phyloP scores from a whole-genome alignment of 1,284 basidiomycete genomes.

The Trametes pubescens region DNA sequence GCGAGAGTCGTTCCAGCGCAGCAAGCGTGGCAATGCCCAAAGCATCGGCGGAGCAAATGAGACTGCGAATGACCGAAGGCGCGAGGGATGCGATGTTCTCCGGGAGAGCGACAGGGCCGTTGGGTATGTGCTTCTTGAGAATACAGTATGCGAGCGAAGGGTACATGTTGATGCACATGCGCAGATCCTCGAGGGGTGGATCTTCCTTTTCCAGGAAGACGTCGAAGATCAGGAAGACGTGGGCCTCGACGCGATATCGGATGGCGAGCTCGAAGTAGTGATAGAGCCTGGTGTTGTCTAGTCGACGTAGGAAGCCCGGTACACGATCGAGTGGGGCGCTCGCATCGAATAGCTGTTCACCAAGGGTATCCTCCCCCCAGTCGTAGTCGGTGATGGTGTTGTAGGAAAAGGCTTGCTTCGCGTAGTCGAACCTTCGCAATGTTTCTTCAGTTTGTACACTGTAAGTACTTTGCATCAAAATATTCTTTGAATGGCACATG shows the following conservation, averaged over 20 bases:
- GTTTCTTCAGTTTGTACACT: conserved; percentile 66
- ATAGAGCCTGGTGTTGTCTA: conserved; percentile 18
- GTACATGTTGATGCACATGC: conserved; percentile 53
- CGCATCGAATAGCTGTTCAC: conserved; percentile 24
- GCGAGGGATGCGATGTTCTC: conserved; percentile 45
- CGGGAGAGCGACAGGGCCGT: conserved; percentile 43
- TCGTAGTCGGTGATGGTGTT: conserved; percentile 50
- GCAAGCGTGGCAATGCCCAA: conserved; percentile 62
- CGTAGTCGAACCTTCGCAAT: conserved; percentile 57
- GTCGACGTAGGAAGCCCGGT: conserved; percentile 18
- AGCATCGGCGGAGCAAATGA: conserved; percentile 61
- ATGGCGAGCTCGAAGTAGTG: conserved; percentile 42
- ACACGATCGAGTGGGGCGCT: conserved; percentile 2
- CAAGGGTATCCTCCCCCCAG: conserved; percentile 47
- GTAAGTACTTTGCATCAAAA: too few relatives aligned
- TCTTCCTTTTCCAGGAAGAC: conserved; percentile 46
- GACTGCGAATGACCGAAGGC: conserved; percentile 50
- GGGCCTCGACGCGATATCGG: conserved; percentile 59
- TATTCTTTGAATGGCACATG: too few relatives aligned
- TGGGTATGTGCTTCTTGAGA: conserved; percentile 56
- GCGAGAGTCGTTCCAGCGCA: conserved; percentile 61
- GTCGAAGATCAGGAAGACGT: conserved; percentile 61
- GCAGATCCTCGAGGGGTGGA: conserved; percentile 36
- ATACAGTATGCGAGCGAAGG: conserved; percentile 63
- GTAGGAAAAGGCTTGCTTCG: conserved; percentile 50